A percentile compares a stretch with the other conserved stretches of the same genome.
Evolutionary conservation across 306 rosid species (phyloP).

Genomic region (Glycine latifolia): DNA sequence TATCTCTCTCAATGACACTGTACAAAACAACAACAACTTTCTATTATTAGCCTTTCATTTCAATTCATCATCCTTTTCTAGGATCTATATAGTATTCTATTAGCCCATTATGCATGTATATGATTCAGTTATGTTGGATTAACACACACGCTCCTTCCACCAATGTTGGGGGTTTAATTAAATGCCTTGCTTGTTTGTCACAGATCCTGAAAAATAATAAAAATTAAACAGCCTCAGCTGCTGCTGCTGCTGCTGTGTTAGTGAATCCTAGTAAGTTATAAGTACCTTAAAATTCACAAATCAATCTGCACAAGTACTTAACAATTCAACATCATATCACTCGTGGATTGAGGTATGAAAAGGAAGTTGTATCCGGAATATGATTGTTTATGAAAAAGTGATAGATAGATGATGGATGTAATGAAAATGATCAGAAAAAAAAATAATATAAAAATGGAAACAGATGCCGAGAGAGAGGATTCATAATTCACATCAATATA

Average conservation of each 20-base stretch:
- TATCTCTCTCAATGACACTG: conserved; percentile 12
- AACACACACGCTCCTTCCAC: conserved; percentile 13
- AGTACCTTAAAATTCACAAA: background rate
- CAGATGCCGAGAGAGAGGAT: conserved; percentile 33
- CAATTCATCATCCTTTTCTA: conserved; percentile 7
- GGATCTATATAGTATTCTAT: background rate
- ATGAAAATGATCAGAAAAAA: background rate
- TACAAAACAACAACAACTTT: background rate
- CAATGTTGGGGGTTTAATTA: conserved; percentile 7
- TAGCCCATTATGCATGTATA: conserved; percentile 13
- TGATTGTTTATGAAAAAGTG: conserved; percentile 29
- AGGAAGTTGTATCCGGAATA: background rate
- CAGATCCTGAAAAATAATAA: conserved; percentile 39
- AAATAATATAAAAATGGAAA: background rate
- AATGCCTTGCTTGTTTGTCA: conserved; percentile 20
- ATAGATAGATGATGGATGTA: background rate
- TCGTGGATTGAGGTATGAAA: conserved; percentile 3
- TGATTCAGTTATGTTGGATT: background rate
- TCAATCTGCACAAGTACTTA: background rate
- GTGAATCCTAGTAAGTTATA: background rate
- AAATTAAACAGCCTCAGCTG: background rate
- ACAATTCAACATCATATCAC: background rate
- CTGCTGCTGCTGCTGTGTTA: background rate
- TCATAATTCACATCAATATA: background rate
- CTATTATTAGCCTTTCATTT: conserved; percentile 30